Evolutionary conservation across 768 basidiomycete species (phyloP).

Genomic region (Amanita thiersii): DNA sequence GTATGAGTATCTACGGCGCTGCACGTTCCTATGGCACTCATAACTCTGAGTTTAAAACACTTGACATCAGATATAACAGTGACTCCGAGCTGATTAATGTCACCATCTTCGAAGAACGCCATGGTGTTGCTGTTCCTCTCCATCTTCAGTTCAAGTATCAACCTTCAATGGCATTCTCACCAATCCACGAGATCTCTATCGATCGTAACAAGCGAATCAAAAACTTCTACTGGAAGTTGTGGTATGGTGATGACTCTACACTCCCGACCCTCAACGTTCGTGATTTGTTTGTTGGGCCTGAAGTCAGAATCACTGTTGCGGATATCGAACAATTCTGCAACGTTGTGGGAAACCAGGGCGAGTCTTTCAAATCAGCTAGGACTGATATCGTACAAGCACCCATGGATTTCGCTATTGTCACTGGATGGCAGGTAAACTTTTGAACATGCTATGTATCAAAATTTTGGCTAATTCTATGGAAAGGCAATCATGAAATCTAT

Average conservation of each 20-base stretch:
- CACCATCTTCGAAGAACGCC: slow-evolving; percentile 79
- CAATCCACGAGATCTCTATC: slow-evolving; percentile 83
- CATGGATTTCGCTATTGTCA: slow-evolving; percentile 98
- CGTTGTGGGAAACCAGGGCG: slow-evolving; percentile 90
- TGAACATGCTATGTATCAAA: not conserved
- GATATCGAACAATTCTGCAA: slow-evolving; percentile 86
- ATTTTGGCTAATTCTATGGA: slow-evolving; percentile 8
- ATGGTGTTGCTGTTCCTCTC: slow-evolving; percentile 69
- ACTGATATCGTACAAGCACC: slow-evolving; percentile 74
- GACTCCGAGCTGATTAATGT: slow-evolving; percentile 54
- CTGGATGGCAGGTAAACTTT: slow-evolving; percentile 87
- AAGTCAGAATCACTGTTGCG: slow-evolving; percentile 68
- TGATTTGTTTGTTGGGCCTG: slow-evolving; percentile 80
- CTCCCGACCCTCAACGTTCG: slow-evolving; percentile 75
- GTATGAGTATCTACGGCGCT: slow-evolving; percentile 65
- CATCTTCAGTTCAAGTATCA: slow-evolving; percentile 77
- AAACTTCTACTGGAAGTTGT: slow-evolving; percentile 96
- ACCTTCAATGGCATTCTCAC: slow-evolving; percentile 81
- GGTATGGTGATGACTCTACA: slow-evolving; percentile 83
- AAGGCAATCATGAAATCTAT: slow-evolving; percentile 99
- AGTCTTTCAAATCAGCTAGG: slow-evolving; percentile 77
- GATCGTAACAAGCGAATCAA: slow-evolving; percentile 89
- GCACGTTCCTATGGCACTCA: slow-evolving; percentile 77
- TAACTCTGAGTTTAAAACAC: slow-evolving; percentile 70
- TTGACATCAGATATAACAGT: slow-evolving; percentile 59